These are phyloP conservation scores for Pythium brassicae DNA, from an alignment of 352 stramenopile species.

Conservation along the genomic window DNA sequence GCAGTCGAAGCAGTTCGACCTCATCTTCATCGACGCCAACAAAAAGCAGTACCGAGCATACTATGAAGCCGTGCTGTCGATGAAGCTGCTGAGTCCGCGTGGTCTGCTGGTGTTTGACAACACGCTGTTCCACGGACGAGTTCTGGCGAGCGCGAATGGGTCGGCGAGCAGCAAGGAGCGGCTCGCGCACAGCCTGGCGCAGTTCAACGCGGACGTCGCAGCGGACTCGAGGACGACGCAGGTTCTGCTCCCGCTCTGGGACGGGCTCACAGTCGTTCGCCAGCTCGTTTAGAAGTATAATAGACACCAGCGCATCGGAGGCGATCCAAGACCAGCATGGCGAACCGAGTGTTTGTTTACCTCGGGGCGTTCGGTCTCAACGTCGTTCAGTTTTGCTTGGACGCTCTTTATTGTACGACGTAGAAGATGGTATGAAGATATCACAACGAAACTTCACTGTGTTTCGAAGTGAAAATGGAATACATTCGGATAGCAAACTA, in stretches of 20 bases:
- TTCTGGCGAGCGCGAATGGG: constrained; percentile 59
- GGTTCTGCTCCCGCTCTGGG: constrained; percentile 85
- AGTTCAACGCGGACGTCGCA: constrained; percentile 86
- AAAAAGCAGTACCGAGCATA: constrained; percentile 89
- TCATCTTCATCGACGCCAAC: constrained; percentile 95
- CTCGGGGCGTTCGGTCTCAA: too few relatives aligned
- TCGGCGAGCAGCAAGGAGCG: constrained; percentile 41
- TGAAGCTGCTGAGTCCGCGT: constrained; percentile 61
- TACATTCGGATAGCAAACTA: too few relatives aligned
- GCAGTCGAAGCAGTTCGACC: constrained; percentile 66
- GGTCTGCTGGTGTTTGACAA: constrained; percentile 92
- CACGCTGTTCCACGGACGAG: constrained; percentile 90
- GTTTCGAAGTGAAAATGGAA: too few relatives aligned
- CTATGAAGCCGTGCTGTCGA: constrained; percentile 73
- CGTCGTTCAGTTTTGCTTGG: too few relatives aligned
- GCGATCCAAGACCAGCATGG: too few relatives aligned
- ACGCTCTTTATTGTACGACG: too few relatives aligned
- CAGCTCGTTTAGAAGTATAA: neutral
- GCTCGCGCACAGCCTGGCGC: constrained; percentile 61
- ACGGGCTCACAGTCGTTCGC: constrained; percentile 82
- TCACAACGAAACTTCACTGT: too few relatives aligned
- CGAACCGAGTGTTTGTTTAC: too few relatives aligned
- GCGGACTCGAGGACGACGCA: constrained; percentile 78
- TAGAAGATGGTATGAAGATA: too few relatives aligned
- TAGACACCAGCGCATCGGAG: too few relatives aligned